These are phyloP conservation scores for Sinapis alba DNA, from an alignment of 441 rosid genomes.

Conservation along the genomic window DNA sequence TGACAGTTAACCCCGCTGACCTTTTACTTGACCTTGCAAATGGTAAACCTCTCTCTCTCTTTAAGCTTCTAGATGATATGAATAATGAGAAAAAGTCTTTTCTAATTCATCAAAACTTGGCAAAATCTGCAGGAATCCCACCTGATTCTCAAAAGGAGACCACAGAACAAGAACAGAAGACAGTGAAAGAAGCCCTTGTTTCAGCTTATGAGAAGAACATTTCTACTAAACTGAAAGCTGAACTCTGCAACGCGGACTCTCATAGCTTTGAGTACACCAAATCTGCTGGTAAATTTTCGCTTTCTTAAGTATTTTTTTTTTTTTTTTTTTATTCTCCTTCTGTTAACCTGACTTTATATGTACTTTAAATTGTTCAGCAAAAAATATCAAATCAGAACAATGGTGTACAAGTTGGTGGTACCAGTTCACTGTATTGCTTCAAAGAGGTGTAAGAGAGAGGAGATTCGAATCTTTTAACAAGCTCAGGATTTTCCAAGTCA, in stretches of 20 bases:
- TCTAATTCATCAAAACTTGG: neutral
- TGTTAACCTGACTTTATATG: neutral
- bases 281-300: constrained; percentile 50
- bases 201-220: constrained; percentile 87
- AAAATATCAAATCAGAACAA: constrained; percentile 55
- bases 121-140: constrained; percentile 57
- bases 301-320: neutral
- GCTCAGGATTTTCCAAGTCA: constrained; percentile 93
- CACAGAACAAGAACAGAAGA: constrained; percentile 69
- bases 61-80: constrained; percentile 20
- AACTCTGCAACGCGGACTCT: constrained; percentile 62
- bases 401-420: constrained; percentile 98
- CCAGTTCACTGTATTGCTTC: constrained; percentile 87
- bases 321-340: neutral
- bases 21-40: constrained; percentile 93
- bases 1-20: constrained; percentile 93
- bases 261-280: constrained; percentile 46
- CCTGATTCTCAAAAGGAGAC: constrained; percentile 72
- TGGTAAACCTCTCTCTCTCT: constrained; percentile 51
- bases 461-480: constrained; percentile 85
- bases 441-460: constrained; percentile 82
- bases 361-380: constrained; percentile 44
- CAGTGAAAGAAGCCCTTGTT: constrained; percentile 67
- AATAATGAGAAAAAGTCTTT: neutral
- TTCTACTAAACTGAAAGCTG: constrained; percentile 68